Base-by-base conservation (phyloP, 176 grass and related monocot genomes). In the Phoenix dactylifera region DNA sequence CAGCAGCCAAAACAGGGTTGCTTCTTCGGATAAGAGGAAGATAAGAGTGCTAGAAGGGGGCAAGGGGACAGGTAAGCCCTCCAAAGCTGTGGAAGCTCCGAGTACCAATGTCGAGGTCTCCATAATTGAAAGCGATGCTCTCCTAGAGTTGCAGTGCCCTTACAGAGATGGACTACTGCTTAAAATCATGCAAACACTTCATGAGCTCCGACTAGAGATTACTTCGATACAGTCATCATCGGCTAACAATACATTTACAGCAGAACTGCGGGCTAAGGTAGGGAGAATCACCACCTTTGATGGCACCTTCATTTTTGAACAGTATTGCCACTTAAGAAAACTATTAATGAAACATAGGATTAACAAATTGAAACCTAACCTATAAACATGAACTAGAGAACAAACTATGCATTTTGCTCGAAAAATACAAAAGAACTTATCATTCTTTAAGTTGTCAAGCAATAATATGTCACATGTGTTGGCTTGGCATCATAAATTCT, bases 91-190 rank as follows among this genome's bases (percentile, higher is more conserved):
- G 16, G 39, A 48, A 0, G 3, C 23, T 17, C 35, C 54, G 19
- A 54, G 23, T 35, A 66, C 76, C 28, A 73, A 86, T 67, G 81
- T 98, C 23, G 80, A 88, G 49, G 93, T 86, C 17, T 92, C 93
- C 50, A 80, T 98, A 23, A 78, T 83, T 18, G 87, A 52, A 59
- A 59, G 55, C n/a, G 87, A 98, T 32, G 84, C 76, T 39, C 52
- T 89, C 64, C 12, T 98, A 56, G 87, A 92, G 66, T 57, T 98
- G 1, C 67, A 79, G 58, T 98, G 93, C 56, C 63, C 66, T 18
- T 24, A 76, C 63, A 60, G 69, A 74, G 73, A 82, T 16, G 87
- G 73, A n/a, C 58, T 92, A 49, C 72, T 98, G 49, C 39, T 89
- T 29, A 74, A 55, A 10, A 69, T 98, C 51, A 72, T 98, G 81